Percentiles rank a stretch among this genome's conserved stretches.
Conservation (phyloP, 257 asterid species). For the Schizonepeta tenuifolia region DNA sequence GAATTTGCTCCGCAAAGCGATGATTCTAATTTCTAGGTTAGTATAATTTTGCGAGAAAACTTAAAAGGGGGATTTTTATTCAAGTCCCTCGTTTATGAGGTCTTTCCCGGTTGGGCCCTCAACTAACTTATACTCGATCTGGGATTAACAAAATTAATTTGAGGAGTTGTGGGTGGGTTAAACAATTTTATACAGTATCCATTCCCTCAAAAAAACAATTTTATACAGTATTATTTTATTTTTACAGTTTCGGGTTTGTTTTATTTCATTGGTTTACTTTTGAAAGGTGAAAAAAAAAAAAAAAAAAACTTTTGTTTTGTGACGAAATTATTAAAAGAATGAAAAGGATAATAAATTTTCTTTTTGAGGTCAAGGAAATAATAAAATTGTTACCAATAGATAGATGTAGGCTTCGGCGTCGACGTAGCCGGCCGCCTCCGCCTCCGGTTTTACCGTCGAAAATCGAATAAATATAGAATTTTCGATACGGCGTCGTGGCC, state of each 20-base stretch:
- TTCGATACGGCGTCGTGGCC: constrained; percentile 37
- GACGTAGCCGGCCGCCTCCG: constrained; percentile 33
- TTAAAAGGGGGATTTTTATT: constrained; percentile 2
- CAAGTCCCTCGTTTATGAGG: constrained; percentile 10
- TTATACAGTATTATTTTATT: too few species aligned
- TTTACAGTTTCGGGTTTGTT: too few species aligned
- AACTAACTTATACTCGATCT: not conserved
- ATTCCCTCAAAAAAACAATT: too few species aligned
- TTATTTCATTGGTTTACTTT: too few species aligned
- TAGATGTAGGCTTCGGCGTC: constrained; percentile 12
- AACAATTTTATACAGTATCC: too few species aligned
- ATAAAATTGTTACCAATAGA: too few species aligned
- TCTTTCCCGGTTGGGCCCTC: not conserved
- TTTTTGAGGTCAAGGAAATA: too few species aligned
- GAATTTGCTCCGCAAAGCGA: not conserved
- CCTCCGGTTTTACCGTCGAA: constrained; percentile 35
- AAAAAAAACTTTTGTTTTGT: too few species aligned
- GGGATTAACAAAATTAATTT: not conserved
- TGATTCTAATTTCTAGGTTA: not conserved
- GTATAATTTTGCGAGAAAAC: not conserved
- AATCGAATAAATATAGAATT: not conserved
- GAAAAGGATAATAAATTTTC: too few species aligned
- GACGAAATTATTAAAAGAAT: too few species aligned
- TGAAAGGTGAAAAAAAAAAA: too few species aligned
- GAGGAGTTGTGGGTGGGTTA: too few species aligned